Evolutionary conservation across 2,329 filamentous ascomycete species (phyloP).

Genomic region (Epichloe amarillans): DNA sequence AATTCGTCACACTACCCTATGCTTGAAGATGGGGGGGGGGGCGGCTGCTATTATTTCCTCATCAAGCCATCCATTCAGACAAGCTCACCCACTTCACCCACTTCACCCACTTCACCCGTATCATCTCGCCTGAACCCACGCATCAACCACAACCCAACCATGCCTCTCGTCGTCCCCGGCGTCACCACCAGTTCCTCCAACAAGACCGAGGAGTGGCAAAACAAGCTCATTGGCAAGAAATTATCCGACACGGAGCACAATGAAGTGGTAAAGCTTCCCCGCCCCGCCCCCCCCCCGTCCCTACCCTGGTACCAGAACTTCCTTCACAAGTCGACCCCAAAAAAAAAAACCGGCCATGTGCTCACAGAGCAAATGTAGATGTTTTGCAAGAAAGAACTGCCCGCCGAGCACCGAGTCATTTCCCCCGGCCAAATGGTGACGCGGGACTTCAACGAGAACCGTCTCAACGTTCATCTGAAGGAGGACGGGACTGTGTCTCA

Average conservation of each 20-base stretch:
- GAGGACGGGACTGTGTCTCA: conserved; percentile 48
- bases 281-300: background rate
- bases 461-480: conserved; percentile 46
- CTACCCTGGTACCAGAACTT: background rate
- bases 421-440: conserved; percentile 45
- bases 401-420: conserved; percentile 42
- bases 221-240: conserved; percentile 52
- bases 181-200: conserved; percentile 32
- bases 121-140: background rate
- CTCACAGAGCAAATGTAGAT: conserved; percentile 24
- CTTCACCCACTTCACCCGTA: background rate
- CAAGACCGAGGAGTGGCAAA: conserved; percentile 44
- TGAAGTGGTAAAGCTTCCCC: conserved; percentile 32
- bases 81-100: background rate
- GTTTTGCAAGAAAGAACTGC: conserved; percentile 48
- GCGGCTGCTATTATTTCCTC: too few species aligned
- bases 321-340: too few species aligned
- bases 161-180: conserved; percentile 54
- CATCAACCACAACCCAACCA: conserved; percentile 17
- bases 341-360: background rate
- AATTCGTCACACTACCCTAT: background rate
- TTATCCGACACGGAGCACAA: conserved; percentile 35
- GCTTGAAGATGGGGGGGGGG: background rate
- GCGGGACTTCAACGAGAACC: conserved; percentile 38
- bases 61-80: background rate